Evolutionary conservation across 768 basidiomycete genomes (phyloP).

Genomic region (Tricholoma sp.): DNA sequence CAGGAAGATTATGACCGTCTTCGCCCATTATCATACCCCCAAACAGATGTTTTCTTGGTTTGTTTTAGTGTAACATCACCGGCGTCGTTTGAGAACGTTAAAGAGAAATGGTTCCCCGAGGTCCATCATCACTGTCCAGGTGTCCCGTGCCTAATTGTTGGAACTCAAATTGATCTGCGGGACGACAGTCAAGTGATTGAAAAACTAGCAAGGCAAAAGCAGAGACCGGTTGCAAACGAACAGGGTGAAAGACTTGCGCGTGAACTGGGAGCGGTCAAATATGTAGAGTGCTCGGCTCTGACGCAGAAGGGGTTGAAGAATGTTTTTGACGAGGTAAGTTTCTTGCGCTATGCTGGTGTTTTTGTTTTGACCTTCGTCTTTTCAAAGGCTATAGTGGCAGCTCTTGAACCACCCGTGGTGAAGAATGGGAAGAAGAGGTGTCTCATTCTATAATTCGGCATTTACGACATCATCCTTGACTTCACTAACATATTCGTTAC

Average conservation of each 20-base stretch:
- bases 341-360: slow-evolving; percentile 4
- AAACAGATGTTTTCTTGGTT: slow-evolving; percentile 99
- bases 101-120: slow-evolving; percentile 99
- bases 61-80: slow-evolving; percentile 99
- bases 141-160: slow-evolving; percentile 98
- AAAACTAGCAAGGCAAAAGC: slow-evolving; percentile 95
- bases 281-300: slow-evolving; percentile 97
- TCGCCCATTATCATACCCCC: slow-evolving; percentile 97
- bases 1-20: slow-evolving; percentile 99
- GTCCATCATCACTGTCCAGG: slow-evolving; percentile 99
- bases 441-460: slow-evolving; percentile 66
- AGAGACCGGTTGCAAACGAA: slow-evolving; percentile 83
- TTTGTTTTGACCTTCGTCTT: slow-evolving; percentile 6
- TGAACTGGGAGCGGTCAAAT: slow-evolving; percentile 97
- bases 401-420: slow-evolving; percentile 93
- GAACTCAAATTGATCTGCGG: slow-evolving; percentile 95
- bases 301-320: slow-evolving; percentile 99
- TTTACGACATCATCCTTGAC: slow-evolving; percentile 16
- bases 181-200: slow-evolving; percentile 92
- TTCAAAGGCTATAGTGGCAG: slow-evolving; percentile 91
- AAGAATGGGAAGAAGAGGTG: slow-evolving; percentile 76
- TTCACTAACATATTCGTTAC: slow-evolving; percentile 22
- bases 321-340: slow-evolving; percentile 92
- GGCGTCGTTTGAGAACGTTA: slow-evolving; percentile 99
- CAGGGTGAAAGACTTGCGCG: slow-evolving; percentile 93